Percentiles rank a stretch among this genome's conserved stretches.
Evolutionary conservation across 148 eudicot genomes (phyloP).

Genomic region (Cornus florida): DNA sequence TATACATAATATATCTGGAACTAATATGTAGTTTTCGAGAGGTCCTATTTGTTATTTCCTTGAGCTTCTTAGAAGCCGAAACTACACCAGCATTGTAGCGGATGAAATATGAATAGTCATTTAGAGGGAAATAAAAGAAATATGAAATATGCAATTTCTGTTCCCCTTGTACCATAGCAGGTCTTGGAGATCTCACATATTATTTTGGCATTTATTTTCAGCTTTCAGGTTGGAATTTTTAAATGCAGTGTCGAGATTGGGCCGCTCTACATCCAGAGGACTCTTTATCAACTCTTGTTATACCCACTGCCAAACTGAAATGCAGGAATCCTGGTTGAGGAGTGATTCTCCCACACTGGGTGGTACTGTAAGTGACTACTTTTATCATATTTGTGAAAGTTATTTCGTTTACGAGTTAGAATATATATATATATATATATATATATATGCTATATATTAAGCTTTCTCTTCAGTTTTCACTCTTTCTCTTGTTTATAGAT

Average conservation of each 20-base stretch:
- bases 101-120: too few relatives aligned
- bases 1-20: too few relatives aligned
- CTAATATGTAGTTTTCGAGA: too few relatives aligned
- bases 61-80: neutral
- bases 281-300: conserved; percentile 76
- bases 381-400: neutral
- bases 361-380: conserved; percentile 36
- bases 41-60: too few relatives aligned
- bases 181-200: neutral
- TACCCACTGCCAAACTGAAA: conserved; percentile 80
- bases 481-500: neutral
- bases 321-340: conserved; percentile 76
- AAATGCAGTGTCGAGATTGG: conserved; percentile 41
- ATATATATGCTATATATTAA: neutral
- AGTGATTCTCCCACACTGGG: conserved; percentile 50
- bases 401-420: neutral
- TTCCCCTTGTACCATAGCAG: neutral
- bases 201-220: conserved; percentile 19
- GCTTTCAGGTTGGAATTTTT: conserved; percentile 59
- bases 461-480: too few relatives aligned
- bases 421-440: neutral
- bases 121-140: too few relatives aligned
- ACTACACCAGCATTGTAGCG: neutral
- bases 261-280: conserved; percentile 53
- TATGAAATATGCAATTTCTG: too few relatives aligned